Percentiles rank a stretch among this genome's conserved stretches.
These are phyloP conservation scores for Ascobolus immersus DNA, from an alignment of 495 filamentous ascomycete species.

Conservation along the genomic window DNA sequence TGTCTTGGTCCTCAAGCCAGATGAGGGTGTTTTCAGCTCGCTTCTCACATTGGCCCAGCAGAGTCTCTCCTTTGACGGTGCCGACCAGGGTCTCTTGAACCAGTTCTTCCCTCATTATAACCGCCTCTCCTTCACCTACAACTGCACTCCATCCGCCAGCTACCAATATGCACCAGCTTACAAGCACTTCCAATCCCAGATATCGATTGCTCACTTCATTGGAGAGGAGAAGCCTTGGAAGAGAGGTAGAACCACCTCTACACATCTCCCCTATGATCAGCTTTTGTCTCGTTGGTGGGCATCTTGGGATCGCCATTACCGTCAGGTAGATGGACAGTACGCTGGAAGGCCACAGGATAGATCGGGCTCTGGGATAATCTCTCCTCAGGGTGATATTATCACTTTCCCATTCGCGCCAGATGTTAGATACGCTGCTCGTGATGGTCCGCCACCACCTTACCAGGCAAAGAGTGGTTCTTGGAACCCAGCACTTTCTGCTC, in stretches of 20 bases:
- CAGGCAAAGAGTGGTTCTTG: background rate
- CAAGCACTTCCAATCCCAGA: conserved; percentile 64
- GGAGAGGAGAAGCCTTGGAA: conserved; percentile 76
- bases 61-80: conserved; percentile 87
- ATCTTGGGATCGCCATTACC: conserved; percentile 67
- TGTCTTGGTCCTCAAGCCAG: conserved; percentile 70
- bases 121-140: conserved; percentile 81
- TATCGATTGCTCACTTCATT: conserved; percentile 82
- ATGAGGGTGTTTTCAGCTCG: conserved; percentile 66
- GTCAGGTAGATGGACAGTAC: conserved; percentile 8
- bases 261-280: conserved; percentile 46
- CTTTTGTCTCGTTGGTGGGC: conserved; percentile 72
- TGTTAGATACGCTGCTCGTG: no score
- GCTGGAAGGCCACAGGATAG: background rate
- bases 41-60: conserved; percentile 56
- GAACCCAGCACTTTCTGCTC: conserved; percentile 7
- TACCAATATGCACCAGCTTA: conserved; percentile 80
- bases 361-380: background rate
- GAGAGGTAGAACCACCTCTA: conserved; percentile 29
- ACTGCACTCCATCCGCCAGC: conserved; percentile 77
- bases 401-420: no score
- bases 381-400: background rate
- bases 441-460: no score
- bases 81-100: conserved; percentile 88
- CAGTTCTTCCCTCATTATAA: conserved; percentile 77